A percentile compares a stretch with the other conserved stretches of the same genome.
Evolutionary conservation across 192 early-diverging fungal species (phyloP).

Genomic region (Coemansia guatemalensis): DNA sequence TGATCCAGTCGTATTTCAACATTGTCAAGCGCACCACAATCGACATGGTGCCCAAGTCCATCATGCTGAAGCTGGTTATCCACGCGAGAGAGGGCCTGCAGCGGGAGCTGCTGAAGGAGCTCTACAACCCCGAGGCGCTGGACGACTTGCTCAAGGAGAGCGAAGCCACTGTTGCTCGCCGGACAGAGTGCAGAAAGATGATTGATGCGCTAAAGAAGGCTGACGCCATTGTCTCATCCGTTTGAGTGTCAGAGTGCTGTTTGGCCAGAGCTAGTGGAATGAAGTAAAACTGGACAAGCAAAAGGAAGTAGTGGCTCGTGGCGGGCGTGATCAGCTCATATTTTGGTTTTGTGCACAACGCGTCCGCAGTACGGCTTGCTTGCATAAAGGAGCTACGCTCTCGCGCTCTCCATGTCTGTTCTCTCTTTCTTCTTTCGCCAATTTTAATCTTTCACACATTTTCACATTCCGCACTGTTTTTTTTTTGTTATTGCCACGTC

Average conservation of each 20-base stretch:
- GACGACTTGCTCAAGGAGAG: conserved; percentile 95
- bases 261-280: not conserved
- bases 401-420: not conserved
- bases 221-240: conserved; percentile 52
- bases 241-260: conserved; percentile 4
- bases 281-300: not conserved
- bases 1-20: conserved; percentile 97
- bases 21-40: conserved; percentile 98
- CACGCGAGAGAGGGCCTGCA: conserved; percentile 92
- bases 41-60: conserved; percentile 97
- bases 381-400: not conserved
- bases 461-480: not conserved
- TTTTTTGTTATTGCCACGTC: not conserved
- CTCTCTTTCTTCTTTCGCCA: not conserved
- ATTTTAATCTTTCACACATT: not conserved
- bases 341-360: not conserved
- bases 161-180: conserved; percentile 85
- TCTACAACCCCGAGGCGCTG: conserved; percentile 95
- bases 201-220: conserved; percentile 73
- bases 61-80: conserved; percentile 96
- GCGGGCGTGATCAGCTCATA: not conserved
- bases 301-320: not conserved
- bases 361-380: not conserved
- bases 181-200: conserved; percentile 98
- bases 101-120: conserved; percentile 89